These are phyloP conservation scores for Calonectria naviculata DNA, from an alignment of 2,329 filamentous ascomycete genomes.

Conservation along the genomic window DNA sequence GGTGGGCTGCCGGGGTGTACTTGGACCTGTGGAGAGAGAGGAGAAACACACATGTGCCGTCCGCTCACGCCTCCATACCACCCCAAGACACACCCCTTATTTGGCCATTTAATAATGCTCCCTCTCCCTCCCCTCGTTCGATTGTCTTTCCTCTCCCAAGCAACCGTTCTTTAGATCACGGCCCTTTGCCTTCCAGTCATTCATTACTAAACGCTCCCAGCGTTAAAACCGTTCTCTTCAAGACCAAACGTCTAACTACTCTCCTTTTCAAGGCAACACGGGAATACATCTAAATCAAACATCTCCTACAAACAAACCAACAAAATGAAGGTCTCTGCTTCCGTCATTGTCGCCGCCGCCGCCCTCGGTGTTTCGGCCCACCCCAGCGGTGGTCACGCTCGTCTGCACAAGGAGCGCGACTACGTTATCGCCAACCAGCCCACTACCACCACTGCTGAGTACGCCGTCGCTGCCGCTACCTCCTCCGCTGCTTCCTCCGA, in stretches of 20 bases:
- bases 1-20: not conserved
- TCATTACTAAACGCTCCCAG: conserved; percentile 36
- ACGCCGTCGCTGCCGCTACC: conserved; percentile 21
- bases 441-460: conserved; percentile 24
- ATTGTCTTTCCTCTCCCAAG: conserved; percentile 20
- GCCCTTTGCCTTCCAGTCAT: conserved; percentile 39
- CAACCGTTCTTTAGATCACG: conserved; percentile 31
- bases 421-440: conserved; percentile 51
- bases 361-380: conserved; percentile 54
- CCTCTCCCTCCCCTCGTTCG: conserved; percentile 36
- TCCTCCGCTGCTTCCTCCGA: conserved; percentile 3
- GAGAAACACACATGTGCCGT: not conserved
- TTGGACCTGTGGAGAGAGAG: conserved; percentile 2
- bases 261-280: conserved; percentile 37
- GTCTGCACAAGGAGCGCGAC: conserved; percentile 46
- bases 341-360: conserved; percentile 50
- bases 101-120: conserved; percentile 40
- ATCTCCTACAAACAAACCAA: conserved; percentile 12
- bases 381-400: conserved; percentile 50
- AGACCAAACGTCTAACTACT: conserved; percentile 28
- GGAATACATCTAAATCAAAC: conserved; percentile 29
- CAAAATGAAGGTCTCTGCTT: conserved; percentile 56
- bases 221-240: conserved; percentile 40
- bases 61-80: conserved; percentile 12
- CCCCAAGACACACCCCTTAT: conserved; percentile 36